Base-by-base conservation (phyloP, 2,329 filamentous ascomycete genomes). In the Alternaria sp. region DNA sequence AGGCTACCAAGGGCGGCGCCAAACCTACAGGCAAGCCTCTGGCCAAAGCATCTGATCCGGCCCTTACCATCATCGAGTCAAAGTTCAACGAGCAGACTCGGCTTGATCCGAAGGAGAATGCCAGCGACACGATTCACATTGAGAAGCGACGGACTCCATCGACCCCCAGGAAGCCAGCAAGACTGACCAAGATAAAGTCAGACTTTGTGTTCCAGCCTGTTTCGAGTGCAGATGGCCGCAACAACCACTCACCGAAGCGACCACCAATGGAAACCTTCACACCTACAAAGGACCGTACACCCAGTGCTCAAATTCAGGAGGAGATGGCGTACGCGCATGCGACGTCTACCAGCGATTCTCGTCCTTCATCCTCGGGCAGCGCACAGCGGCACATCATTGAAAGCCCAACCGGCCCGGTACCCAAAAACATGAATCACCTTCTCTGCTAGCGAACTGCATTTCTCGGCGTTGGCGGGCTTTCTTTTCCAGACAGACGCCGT, bases 201-300 rank as follows among this genome's bases (percentile, higher is more conserved):
- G 65, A 62, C 6, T 65, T 61, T 10, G 63, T 70, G 17, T 75
- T 79, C 70, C 63, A 62, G 43, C 72, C 68, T 15, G 53, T 80
- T 17, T 75, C 77, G 10, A 63, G 69, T 13, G 69, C 68, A 7
- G 74, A 77, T 40, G 59, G 64, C n/a, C 75, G 77, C 25, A 76
- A 75, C 68, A 80, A 80, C 32, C 68, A 72, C 13, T 72, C 71
- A 3, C 73, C 73, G 9, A 63, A 69, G 25, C 71, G 73, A 4
- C 76, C 76, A 44, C 58, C 64, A n/a, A 44, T 77, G 5, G 76
- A 78, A 49, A 58, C 65, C 17, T 73, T 78, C 30, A 78, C 75
- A 19, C 74, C 74, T 3, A 59, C 66, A 40, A 77, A 75, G 58
- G 58, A 66, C n/a, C 71, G 73, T 21, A 74, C 73, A 19, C 67